Percentiles rank a stretch among this genome's conserved stretches.
phyloP scores from a whole-genome alignment of 805 yeast genomes.

The Yamadazyma akitaensis region DNA sequence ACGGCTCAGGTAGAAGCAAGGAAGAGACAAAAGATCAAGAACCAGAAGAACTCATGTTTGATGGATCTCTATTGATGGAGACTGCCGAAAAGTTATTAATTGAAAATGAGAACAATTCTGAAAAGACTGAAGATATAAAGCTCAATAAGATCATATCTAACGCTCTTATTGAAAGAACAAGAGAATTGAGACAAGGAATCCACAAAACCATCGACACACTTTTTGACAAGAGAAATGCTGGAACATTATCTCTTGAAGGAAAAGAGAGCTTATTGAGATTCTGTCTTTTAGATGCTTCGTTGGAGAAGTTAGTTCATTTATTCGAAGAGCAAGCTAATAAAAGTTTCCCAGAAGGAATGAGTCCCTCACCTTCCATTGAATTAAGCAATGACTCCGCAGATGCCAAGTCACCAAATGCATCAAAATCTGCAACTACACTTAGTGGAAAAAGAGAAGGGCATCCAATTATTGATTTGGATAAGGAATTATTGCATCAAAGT shows the following conservation, averaged over 20 bases:
- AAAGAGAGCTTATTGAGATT: conserved; percentile 52
- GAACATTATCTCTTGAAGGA: conserved; percentile 49
- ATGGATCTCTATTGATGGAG: conserved; percentile 70
- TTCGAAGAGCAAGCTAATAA: conserved; percentile 41
- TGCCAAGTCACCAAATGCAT: not conserved
- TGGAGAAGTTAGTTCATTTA: conserved; percentile 50
- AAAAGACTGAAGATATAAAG: conserved; percentile 33
- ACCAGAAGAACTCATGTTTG: conserved; percentile 70
- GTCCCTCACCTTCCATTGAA: conserved; percentile 20
- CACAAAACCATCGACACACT: conserved; percentile 51
- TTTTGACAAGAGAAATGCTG: conserved; percentile 44
- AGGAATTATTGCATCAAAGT: conserved; percentile 43
- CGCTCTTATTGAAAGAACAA: conserved; percentile 51
- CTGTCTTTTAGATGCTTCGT: conserved; percentile 52
- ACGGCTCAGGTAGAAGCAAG: not conserved
- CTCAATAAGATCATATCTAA: conserved; percentile 45
- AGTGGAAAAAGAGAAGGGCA: conserved; percentile 5
- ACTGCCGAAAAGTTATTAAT: conserved; percentile 65
- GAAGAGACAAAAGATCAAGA: conserved; percentile 23
- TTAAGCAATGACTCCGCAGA: not conserved
- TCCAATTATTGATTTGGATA: conserved; percentile 10
- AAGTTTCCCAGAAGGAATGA: conserved; percentile 8
- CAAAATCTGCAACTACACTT: not conserved
- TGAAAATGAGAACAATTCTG: conserved; percentile 36
- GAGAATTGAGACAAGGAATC: conserved; percentile 47